Evolutionary conservation across 164 flowering plant species (phyloP).

Genomic region (Vitis riparia): DNA sequence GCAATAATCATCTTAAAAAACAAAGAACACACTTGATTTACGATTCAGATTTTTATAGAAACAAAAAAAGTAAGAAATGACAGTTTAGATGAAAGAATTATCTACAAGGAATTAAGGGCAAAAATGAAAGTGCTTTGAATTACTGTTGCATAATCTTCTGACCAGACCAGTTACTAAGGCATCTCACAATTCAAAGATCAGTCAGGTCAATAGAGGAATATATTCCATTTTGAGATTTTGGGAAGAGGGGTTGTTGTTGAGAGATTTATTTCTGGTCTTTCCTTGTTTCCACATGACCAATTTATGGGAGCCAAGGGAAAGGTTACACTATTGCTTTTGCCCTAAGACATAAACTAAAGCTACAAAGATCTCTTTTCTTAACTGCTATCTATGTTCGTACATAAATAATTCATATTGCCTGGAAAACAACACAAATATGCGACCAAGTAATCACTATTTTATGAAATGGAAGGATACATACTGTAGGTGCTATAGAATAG

Average conservation of each 20-base stretch:
- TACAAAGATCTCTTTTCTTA: not conserved
- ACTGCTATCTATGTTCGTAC: not conserved
- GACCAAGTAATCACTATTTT: not conserved
- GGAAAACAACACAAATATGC: not conserved
- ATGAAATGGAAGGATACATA: not conserved
- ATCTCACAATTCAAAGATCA: not conserved
- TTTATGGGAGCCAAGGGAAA: no score
- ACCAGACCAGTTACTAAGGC: not conserved
- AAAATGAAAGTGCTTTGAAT: not conserved
- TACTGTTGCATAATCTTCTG: not conserved
- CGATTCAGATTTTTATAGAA: not conserved
- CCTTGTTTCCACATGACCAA: no score
- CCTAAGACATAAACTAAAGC: no score
- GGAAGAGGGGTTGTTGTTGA: no score
- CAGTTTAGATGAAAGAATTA: not conserved
- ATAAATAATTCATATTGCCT: not conserved
- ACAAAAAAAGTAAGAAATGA: not conserved
- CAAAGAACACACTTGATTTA: not conserved
- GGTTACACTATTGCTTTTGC: no score
- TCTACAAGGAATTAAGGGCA: not conserved
- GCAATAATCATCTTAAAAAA: no score
- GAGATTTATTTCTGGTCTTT: no score
- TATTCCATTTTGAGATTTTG: not conserved
- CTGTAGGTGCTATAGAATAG: not conserved
- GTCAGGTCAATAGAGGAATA: not conserved